phyloP scores from a whole-genome alignment of 805 yeast genomes.

The Metschnikowia kofuensis region DNA sequence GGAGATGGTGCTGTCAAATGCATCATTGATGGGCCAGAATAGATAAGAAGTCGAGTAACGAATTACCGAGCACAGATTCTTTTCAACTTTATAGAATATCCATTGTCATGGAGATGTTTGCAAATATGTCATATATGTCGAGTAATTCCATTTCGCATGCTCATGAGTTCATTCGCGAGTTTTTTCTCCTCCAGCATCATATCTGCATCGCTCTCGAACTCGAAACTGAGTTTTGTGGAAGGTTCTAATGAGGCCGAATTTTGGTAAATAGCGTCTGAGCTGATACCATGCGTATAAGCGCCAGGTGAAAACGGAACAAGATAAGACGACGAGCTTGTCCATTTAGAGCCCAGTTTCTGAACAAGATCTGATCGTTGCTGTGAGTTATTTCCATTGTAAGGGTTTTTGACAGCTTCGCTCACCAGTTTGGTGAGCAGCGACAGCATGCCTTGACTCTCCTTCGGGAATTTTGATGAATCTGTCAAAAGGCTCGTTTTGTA shows the following conservation, averaged over 20 bases:
- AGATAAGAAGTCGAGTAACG: not conserved
- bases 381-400: not conserved
- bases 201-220: not conserved
- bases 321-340: not conserved
- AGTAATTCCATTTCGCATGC: slow-evolving; percentile 7
- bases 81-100: not conserved
- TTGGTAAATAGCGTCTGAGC: not conserved
- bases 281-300: not conserved
- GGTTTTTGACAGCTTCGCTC: slow-evolving; percentile 12
- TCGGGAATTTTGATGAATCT: not conserved
- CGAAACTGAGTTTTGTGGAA: not conserved
- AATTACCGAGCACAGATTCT: no score
- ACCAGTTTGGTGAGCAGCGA: not conserved
- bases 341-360: not conserved
- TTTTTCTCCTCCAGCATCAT: slow-evolving; percentile 1
- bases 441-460: not conserved
- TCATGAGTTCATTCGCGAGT: slow-evolving; percentile 12
- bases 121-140: not conserved
- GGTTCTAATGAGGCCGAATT: not conserved
- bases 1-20: slow-evolving; percentile 75
- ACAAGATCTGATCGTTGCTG: not conserved
- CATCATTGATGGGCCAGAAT: slow-evolving; percentile 75
- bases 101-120: not conserved
- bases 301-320: slow-evolving; percentile 6
- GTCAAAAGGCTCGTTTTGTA: slow-evolving; percentile 27